A percentile compares a stretch with the other conserved stretches of the same genome.
Conservation (phyloP, 768 basidiomycete genomes). For the Lentinula boryana region DNA sequence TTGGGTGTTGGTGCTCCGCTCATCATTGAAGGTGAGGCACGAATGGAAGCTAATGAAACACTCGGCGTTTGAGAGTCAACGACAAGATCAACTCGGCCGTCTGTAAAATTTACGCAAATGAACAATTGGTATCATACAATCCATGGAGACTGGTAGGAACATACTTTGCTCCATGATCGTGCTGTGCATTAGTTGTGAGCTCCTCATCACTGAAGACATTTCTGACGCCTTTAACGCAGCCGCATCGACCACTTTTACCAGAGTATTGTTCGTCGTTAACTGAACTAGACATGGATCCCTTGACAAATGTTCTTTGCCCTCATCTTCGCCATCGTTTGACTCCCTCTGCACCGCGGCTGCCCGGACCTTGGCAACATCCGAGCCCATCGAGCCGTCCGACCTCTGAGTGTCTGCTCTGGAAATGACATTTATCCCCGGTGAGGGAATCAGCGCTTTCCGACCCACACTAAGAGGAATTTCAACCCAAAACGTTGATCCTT, state of each 20-base stretch:
- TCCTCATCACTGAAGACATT: slow-evolving; percentile 8
- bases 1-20: neutral
- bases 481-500: slow-evolving; percentile 77
- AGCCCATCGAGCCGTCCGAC: neutral
- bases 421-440: neutral
- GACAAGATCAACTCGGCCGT: neutral
- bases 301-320: neutral
- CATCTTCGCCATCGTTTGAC: neutral
- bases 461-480: slow-evolving; percentile 44
- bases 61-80: neutral
- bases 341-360: neutral
- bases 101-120: neutral
- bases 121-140: neutral
- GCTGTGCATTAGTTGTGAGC: slow-evolving; percentile 34
- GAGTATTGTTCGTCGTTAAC: neutral
- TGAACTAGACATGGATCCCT: neutral
- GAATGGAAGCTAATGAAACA: neutral
- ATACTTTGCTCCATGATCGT: slow-evolving; percentile 47
- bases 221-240: slow-evolving; percentile 11
- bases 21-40: neutral
- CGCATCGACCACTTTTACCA: slow-evolving; percentile 13
- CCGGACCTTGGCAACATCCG: neutral
- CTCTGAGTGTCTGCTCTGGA: neutral
- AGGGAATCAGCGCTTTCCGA: slow-evolving; percentile 6
- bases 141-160: neutral